Evolutionary conservation across 345 rosid genomes (phyloP), one percentile per base, ranked within the genome.

Genomic region (Populus euphratica): DNA sequence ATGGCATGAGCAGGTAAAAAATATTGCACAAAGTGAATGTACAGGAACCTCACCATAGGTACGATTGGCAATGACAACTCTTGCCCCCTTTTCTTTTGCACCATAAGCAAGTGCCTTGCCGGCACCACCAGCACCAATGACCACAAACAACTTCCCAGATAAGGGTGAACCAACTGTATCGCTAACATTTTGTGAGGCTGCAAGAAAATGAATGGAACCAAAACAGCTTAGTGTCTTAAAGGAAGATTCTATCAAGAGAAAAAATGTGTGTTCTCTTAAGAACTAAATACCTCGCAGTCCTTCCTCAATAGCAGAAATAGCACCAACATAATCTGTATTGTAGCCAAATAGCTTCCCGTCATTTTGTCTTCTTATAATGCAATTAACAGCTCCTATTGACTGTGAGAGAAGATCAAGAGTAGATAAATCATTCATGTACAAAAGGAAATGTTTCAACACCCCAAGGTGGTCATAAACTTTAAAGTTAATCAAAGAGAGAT

Each of bases 321-420:
- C 93, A 86, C 98, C 98, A 80, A 91, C 84, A 79, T 92, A 92
- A 81, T 96, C 98, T 1, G 96, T 92, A 78, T 96, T 92, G 88
- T 82, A 93, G 76, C 97, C 99, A 77, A 83, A 80, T 76, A 93
- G 86, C 87, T 90, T 91, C 73, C 94, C 92, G 23, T 93, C 98
- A 73, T 77, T 91, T 77, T 86, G 79, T 80, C 98, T 87, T 86
- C 94, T 90, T 64, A 92, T 65, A 73, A 96, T 84, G 86, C 96
- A 93, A 85, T 91, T 96, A 83, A 89, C 96, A 85, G 99, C 99
- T 85, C 98, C 99, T 73, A 96, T 93, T 54, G 93, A 90, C 99
- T 96, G 91, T 39, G 69, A 72, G 56, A 77, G 69, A 74, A 68
- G 68, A 72, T 70, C 39, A 79, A 80, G 68, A 83, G 74, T 49